A percentile compares a stretch with the other conserved stretches of the same genome.
These are phyloP conservation scores for Nothophoma quercina DNA, from an alignment of 2,329 filamentous ascomycete genomes.

Conservation along the genomic window DNA sequence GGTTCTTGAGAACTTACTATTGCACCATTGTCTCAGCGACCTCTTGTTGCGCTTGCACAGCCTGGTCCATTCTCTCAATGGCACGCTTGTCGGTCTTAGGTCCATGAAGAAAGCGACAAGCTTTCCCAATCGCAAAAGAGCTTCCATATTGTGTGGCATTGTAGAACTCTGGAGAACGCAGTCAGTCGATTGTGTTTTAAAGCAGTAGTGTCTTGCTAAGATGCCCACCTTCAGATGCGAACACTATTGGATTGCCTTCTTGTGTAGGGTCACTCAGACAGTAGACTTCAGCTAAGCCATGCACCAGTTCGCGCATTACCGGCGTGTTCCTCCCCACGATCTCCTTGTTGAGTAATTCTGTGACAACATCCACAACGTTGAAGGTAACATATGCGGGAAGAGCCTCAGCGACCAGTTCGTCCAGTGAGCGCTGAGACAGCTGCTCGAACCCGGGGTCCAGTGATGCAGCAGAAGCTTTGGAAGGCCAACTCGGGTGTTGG, in stretches of 20 bases:
- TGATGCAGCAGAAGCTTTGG: constrained; percentile 49
- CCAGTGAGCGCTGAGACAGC: constrained; percentile 67
- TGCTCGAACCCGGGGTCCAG: constrained; percentile 64
- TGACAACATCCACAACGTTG: constrained; percentile 71
- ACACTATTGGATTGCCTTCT: constrained; percentile 75
- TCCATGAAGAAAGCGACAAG: constrained; percentile 79
- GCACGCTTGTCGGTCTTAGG: constrained; percentile 71
- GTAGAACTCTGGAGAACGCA: constrained; percentile 65
- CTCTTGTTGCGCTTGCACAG: constrained; percentile 67
- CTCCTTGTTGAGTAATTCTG: constrained; percentile 68
- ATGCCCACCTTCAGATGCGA: constrained; percentile 70
- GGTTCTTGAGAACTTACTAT: constrained; percentile 56
- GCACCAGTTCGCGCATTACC: constrained; percentile 69
- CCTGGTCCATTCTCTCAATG: constrained; percentile 67
- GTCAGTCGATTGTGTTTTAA: not conserved
- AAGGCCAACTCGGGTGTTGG: constrained; percentile 49
- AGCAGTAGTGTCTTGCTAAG: too few species aligned
- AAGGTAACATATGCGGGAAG: constrained; percentile 74
- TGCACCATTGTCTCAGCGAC: constrained; percentile 77
- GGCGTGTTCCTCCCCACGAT: constrained; percentile 70
- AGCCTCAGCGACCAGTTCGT: constrained; percentile 69
- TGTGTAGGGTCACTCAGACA: constrained; percentile 76
- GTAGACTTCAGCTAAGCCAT: constrained; percentile 76
- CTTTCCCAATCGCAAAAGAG: constrained; percentile 74
- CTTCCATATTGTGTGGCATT: constrained; percentile 75